Evolutionary conservation across 305 asterid genomes (phyloP).

Genomic region (Solanum hybrid): DNA sequence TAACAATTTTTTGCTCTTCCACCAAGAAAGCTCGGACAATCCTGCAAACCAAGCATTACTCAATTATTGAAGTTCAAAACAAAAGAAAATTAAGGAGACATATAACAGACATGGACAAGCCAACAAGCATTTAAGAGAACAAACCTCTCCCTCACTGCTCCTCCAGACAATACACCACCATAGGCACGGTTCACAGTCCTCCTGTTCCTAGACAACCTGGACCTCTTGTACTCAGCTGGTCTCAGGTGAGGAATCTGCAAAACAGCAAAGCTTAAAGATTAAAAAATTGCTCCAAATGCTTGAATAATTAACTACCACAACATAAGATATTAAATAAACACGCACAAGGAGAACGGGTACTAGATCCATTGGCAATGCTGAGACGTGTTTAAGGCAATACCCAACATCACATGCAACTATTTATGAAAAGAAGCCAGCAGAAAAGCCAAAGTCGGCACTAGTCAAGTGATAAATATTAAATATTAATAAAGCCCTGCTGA

Average conservation of each 20-base stretch:
- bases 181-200: constrained; percentile 34
- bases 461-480: not conserved
- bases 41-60: constrained; percentile 1
- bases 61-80: not conserved
- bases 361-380: not conserved
- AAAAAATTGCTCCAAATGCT: not conserved
- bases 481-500: not conserved
- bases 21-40: constrained; percentile 36
- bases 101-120: not conserved
- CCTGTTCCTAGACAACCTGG: constrained; percentile 27
- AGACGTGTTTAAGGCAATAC: not conserved
- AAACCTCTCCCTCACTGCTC: constrained; percentile 24
- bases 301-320: not conserved
- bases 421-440: not conserved
- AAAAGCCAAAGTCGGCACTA: not conserved
- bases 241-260: constrained; percentile 22
- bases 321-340: not conserved
- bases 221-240: constrained; percentile 35
- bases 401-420: not conserved
- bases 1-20: constrained; percentile 38
- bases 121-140: not conserved
- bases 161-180: constrained; percentile 27
- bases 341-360: not conserved
- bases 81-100: not conserved
- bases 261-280: not conserved